A percentile compares a stretch with the other conserved stretches of the same genome.
These are phyloP conservation scores for Wallacemonas sp. DNA, from an alignment of 208 protist genomes.

Conservation along the genomic window DNA sequence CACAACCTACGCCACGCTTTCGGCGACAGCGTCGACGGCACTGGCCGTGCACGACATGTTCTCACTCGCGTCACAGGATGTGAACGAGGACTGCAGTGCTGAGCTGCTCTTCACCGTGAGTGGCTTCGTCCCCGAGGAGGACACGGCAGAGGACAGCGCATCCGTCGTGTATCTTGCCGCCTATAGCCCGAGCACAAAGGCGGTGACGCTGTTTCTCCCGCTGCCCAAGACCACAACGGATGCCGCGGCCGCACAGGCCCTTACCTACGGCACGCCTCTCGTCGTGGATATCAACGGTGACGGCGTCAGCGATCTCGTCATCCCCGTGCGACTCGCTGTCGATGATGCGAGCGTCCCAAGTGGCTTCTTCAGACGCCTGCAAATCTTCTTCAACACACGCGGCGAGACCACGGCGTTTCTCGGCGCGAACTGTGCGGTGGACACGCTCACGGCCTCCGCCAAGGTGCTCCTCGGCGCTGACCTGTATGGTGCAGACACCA, in stretches of 20 bases:
- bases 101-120: conserved; percentile 64
- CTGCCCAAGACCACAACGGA: conserved; percentile 5
- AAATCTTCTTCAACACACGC: conserved; percentile 5
- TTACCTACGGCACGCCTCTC: conserved; percentile 28
- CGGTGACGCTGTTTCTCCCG: conserved; percentile 10
- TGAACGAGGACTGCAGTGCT: conserved; percentile 64
- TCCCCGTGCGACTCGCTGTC: conserved; percentile 36
- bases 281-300: conserved; percentile 57
- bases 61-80: conserved; percentile 41
- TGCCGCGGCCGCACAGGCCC: conserved; percentile 11
- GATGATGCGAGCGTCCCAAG: background rate
- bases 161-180: background rate
- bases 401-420: background rate
- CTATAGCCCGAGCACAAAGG: background rate
- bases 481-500: too few relatives aligned
- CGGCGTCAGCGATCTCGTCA: conserved; percentile 47
- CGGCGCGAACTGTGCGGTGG: background rate
- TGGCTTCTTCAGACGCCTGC: background rate
- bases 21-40: too few relatives aligned
- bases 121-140: conserved; percentile 15
- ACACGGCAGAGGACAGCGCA: background rate
- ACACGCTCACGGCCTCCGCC: background rate
- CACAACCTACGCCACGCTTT: background rate
- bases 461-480: background rate
- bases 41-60: conserved; percentile 9